phyloP scores from a whole-genome alignment of 768 basidiomycete genomes.

The Obba rivulosa region DNA sequence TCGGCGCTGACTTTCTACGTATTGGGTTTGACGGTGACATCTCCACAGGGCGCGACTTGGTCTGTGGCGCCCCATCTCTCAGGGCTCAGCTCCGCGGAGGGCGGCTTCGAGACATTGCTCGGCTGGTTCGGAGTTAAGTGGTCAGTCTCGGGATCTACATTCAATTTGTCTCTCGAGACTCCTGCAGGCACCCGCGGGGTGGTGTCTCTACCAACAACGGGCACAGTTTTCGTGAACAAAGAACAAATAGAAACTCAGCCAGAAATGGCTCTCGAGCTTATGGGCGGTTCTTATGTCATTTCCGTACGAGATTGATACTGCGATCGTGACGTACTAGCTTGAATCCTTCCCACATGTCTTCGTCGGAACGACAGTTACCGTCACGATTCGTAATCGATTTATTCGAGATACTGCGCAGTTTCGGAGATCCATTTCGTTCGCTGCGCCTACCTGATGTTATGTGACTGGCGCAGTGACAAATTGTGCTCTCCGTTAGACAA shows the following conservation, averaged over 20 bases:
- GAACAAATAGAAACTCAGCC: background rate
- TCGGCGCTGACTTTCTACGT: conserved; percentile 53
- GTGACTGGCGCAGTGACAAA: no score
- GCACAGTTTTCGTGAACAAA: conserved; percentile 6
- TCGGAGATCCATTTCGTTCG: no score
- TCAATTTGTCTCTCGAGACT: conserved; percentile 10
- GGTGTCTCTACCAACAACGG: conserved; percentile 8
- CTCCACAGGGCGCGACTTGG: conserved; percentile 45
- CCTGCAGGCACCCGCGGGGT: conserved; percentile 12
- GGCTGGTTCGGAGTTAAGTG: conserved; percentile 49
- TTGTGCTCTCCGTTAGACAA: no score
- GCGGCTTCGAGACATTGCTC: conserved; percentile 47
- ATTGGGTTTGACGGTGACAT: conserved; percentile 45
- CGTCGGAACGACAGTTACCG: background rate
- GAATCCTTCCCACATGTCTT: background rate
- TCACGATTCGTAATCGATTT: no score
- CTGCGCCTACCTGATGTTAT: no score
- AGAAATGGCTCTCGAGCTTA: background rate
- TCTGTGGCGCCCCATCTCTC: conserved; percentile 40
- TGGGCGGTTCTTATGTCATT: conserved; percentile 8
- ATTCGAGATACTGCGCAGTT: no score
- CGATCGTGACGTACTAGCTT: background rate
- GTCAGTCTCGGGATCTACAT: conserved; percentile 19
- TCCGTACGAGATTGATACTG: conserved; percentile 1
- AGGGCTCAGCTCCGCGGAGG: conserved; percentile 37